Evolutionary conservation across 768 basidiomycete species (phyloP).

Genomic region (Dacryopinax primogenitus): DNA sequence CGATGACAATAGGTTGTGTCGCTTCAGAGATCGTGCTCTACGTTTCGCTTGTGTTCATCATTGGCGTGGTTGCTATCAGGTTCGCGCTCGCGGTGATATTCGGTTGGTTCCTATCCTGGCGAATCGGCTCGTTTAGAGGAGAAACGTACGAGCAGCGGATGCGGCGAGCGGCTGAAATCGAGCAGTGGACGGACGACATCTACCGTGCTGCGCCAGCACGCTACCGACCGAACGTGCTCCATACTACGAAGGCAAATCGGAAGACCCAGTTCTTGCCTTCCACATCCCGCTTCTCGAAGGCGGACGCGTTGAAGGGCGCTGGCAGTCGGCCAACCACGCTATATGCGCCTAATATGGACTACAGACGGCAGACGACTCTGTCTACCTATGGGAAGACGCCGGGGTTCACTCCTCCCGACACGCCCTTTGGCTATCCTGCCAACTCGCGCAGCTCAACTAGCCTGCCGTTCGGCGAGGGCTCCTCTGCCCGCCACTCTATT

Average conservation of each 20-base stretch:
- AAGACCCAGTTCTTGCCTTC: slow-evolving; percentile 34
- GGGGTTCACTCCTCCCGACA: slow-evolving; percentile 60
- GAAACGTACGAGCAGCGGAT: slow-evolving; percentile 90
- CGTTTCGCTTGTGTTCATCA: slow-evolving; percentile 90
- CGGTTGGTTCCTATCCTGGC: slow-evolving; percentile 96
- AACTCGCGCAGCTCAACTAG: slow-evolving; percentile 76
- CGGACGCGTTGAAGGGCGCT: slow-evolving; percentile 44
- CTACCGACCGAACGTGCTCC: slow-evolving; percentile 78
- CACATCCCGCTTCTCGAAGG: slow-evolving; percentile 46
- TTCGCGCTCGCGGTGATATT: slow-evolving; percentile 96
- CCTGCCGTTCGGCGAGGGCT: slow-evolving; percentile 39
- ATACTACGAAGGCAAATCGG: slow-evolving; percentile 33
- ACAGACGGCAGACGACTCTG: slow-evolving; percentile 25
- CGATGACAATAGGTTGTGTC: slow-evolving; percentile 87
- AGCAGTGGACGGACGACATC: slow-evolving; percentile 93
- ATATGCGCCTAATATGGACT: slow-evolving; percentile 15
- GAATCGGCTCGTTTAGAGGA: slow-evolving; percentile 79
- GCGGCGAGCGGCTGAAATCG: slow-evolving; percentile 79
- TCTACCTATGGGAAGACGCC: slow-evolving; percentile 31
- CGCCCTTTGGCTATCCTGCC: slow-evolving; percentile 42
- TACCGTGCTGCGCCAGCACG: slow-evolving; percentile 83
- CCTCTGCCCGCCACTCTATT: slow-evolving; percentile 24
- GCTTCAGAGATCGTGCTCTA: slow-evolving; percentile 91
- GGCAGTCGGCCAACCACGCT: slow-evolving; percentile 13
- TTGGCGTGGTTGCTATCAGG: slow-evolving; percentile 88